phyloP scores from a whole-genome alignment of 2,329 filamentous ascomycete species.

The Fusarium begoniae region DNA sequence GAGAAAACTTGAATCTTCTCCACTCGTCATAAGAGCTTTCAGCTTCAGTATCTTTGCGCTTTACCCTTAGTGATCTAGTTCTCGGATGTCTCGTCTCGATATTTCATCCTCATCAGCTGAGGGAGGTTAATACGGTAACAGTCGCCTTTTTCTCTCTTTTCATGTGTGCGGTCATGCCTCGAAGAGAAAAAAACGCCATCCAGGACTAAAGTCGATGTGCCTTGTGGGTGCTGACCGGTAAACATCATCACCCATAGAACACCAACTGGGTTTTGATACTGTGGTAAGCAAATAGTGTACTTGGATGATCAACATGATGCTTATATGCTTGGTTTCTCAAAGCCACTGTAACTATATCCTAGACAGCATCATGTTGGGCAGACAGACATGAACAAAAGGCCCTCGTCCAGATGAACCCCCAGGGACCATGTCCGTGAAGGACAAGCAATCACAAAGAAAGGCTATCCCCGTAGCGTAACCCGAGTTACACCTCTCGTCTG shows the following conservation, averaged over 20 bases:
- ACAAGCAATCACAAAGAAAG: constrained; percentile 1
- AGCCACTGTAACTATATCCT: background rate
- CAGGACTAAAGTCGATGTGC: constrained; percentile 4
- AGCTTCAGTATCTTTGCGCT: background rate
- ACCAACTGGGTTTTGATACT: background rate
- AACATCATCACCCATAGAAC: background rate
- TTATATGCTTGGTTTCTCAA: background rate
- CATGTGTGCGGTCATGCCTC: background rate
- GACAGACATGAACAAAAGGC: constrained; percentile 17
- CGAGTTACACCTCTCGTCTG: constrained; percentile 11
- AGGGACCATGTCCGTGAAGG: constrained; percentile 17
- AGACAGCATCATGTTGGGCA: constrained; percentile 21
- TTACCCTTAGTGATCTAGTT: constrained; percentile 11
- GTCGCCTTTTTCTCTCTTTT: constrained; percentile 4
- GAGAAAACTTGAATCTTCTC: background rate
- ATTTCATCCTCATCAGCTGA: constrained; percentile 19
- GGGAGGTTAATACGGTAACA: constrained; percentile 3
- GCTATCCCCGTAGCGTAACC: constrained; percentile 7
- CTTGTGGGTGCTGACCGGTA: background rate
- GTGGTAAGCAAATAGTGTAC: background rate
- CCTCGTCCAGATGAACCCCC: background rate
- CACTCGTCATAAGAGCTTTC: constrained; percentile 9
- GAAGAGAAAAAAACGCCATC: background rate
- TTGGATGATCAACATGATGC: background rate
- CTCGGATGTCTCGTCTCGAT: constrained; percentile 17